A percentile compares a stretch with the other conserved stretches of the same genome.
Conservation (phyloP, 225 moss, liverwort and hornwort species). For the Thuidium tamariscinum region DNA sequence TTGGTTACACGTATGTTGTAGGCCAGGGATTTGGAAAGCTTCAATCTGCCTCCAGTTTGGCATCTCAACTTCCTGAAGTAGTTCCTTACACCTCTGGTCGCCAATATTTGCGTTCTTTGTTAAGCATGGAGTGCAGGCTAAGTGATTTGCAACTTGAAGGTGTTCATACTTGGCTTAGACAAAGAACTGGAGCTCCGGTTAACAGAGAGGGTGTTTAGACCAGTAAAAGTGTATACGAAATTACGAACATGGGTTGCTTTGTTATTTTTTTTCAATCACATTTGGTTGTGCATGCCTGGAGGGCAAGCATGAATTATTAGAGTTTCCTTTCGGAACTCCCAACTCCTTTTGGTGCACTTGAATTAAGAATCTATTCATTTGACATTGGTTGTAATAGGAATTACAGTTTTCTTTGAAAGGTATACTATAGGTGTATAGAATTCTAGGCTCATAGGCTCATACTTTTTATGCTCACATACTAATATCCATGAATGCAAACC, state of each 20-base stretch:
- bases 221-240: background rate
- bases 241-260: background rate
- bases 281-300: background rate
- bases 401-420: background rate
- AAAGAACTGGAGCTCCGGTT: slow-evolving; percentile 6
- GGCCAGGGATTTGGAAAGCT: slow-evolving; percentile 40
- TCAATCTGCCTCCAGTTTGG: slow-evolving; percentile 24
- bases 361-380: background rate
- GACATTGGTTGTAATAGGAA: background rate
- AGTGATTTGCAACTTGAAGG: slow-evolving; percentile 25
- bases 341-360: background rate
- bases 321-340: background rate
- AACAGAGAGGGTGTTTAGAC: slow-evolving; percentile 1
- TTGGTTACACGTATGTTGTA: slow-evolving; percentile 25
- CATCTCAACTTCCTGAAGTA: slow-evolving; percentile 23
- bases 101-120: slow-evolving; percentile 29
- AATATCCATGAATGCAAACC: no score
- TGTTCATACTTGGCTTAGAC: slow-evolving; percentile 28
- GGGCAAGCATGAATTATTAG: background rate
- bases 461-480: no score
- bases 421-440: no score
- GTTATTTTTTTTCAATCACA: background rate
- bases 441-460: no score
- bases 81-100: slow-evolving; percentile 2
- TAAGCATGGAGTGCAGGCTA: slow-evolving; percentile 27